Evolutionary conservation across 306 rosid genomes (phyloP).

Genomic region (Acacia crassicarpa): DNA sequence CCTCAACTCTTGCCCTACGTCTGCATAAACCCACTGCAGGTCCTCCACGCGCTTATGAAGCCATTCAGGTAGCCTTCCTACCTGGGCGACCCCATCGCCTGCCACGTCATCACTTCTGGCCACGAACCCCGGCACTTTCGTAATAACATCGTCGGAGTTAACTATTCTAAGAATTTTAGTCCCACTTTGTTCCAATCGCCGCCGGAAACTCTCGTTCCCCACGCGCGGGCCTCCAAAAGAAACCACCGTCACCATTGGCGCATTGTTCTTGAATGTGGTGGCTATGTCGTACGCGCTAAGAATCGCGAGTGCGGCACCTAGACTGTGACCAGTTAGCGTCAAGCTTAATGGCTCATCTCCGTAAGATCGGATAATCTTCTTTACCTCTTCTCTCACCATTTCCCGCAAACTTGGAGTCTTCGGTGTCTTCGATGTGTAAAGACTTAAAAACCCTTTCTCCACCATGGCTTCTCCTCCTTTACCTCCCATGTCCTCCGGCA

Average conservation of each 20-base stretch:
- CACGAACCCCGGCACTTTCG: constrained; percentile 73
- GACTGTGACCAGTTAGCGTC: constrained; percentile 84
- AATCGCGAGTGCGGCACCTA: constrained; percentile 85
- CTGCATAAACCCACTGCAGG: constrained; percentile 64
- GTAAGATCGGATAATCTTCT: constrained; percentile 38
- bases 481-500: constrained; percentile 13
- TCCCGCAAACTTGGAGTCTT: constrained; percentile 52
- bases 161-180: constrained; percentile 36
- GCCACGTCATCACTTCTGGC: constrained; percentile 12
- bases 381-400: constrained; percentile 59
- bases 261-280: constrained; percentile 25
- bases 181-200: constrained; percentile 39
- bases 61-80: not conserved
- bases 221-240: constrained; percentile 92
- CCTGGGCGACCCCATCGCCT: not conserved
- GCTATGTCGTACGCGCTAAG: constrained; percentile 69
- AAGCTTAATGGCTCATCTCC: constrained; percentile 67
- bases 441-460: constrained; percentile 74
- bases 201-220: constrained; percentile 61
- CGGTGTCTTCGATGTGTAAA: constrained; percentile 54
- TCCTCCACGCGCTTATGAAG: constrained; percentile 46
- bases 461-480: constrained; percentile 46
- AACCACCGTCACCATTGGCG: constrained; percentile 63
- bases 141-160: constrained; percentile 70
- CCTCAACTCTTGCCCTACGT: constrained; percentile 72